Conservation (phyloP, 345 rosid genomes). For the Hypericum perforatum region DNA sequence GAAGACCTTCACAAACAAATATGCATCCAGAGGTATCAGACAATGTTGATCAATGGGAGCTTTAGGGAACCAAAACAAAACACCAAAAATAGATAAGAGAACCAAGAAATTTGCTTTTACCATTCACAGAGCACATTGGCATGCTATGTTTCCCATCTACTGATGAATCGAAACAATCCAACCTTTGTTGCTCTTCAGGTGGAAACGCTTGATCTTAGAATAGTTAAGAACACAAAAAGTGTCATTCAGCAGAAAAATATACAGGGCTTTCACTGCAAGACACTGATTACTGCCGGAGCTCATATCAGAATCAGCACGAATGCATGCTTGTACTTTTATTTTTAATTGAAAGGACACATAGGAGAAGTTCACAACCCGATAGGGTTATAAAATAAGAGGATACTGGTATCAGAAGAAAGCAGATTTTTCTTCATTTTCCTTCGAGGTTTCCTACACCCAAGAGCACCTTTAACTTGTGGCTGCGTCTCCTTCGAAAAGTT, state of each 20-base stretch:
- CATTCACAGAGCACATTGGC: conserved; percentile 18
- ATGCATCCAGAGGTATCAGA: too few relatives aligned
- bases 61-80: too few relatives aligned
- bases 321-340: too few relatives aligned
- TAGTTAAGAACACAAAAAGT: conserved; percentile 25
- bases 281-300: too few relatives aligned
- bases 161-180: conserved; percentile 19
- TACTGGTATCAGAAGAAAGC: conserved; percentile 32
- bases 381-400: conserved; percentile 18
- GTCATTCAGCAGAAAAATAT: conserved; percentile 10
- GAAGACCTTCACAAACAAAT: too few relatives aligned
- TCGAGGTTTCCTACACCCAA: conserved; percentile 37
- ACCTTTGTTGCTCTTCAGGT: conserved; percentile 22
- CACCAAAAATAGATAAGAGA: background rate
- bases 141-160: conserved; percentile 13
- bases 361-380: background rate
- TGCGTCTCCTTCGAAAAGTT: conserved; percentile 20
- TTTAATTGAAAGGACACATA: too few relatives aligned
- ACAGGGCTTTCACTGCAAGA: background rate
- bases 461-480: conserved; percentile 26
- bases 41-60: too few relatives aligned
- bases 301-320: too few relatives aligned
- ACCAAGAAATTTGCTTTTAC: conserved; percentile 23
- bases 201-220: conserved; percentile 29
- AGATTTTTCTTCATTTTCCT: conserved; percentile 50